Base-by-base conservation (phyloP, 75 land plant species). In the Selaginella tamariscina region DNA sequence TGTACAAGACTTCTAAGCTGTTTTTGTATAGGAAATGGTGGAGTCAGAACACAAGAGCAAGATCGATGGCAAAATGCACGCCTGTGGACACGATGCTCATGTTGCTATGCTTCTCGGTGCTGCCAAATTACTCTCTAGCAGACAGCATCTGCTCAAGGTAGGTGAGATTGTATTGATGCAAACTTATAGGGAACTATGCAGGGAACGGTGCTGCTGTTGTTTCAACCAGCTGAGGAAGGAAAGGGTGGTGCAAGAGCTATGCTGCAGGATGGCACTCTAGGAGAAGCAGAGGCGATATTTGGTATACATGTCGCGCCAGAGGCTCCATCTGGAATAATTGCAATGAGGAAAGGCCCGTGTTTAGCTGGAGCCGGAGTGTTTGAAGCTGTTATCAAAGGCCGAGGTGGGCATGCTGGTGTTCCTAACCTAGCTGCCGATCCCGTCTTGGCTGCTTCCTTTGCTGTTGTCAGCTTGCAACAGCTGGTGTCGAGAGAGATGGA, bases 11-110 rank as follows among this genome's bases (percentile, higher is more conserved):
- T 39, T 39, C 15, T 39, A 39, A 39, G 49, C 49, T 5, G 11
- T 39, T 15, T 39, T 39, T 39, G 49, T 5, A 15, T 39, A 88
- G 92, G 92, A 88, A 49, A 49, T 11, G 27, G 84, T 86, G 13
- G 86, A 86, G 31, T 83, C 86, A 86, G 85, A 83, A 55, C 84
- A 86, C 65, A 83, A 77, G 74, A 88, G 92, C 66, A 83, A 80
- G 60, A 67, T 73, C 54, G 56, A 74, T 5, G 92, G 92, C 0
- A 86, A 86, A 68, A 88, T 88, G 92, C 92, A 88, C 66, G 88
- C 82, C 27, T 88, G 92, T 71, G 92, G 92, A 23, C 92, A 88
- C 64, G 92, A 88, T 79, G 92, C 84, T 2, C 92, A 88, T 75
- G 86, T 81, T 13, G 75, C 92, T 11, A 88, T 88, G 82, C 90